Conservation (phyloP, 2,329 filamentous ascomycete genomes). For the Arthrobotrys megalospora region DNA sequence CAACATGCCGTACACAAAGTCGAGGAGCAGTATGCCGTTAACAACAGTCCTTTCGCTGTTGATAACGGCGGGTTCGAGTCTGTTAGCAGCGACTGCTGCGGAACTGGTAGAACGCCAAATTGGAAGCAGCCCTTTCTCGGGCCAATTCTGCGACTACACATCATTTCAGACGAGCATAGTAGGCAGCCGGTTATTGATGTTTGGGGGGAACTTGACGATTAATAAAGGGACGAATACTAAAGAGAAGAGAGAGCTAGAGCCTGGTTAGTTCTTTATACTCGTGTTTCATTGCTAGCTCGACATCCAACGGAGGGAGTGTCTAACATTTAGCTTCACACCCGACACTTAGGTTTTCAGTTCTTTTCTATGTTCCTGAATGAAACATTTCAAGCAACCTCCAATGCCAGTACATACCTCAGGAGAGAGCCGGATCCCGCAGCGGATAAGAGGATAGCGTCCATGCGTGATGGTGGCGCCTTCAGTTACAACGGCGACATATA, state of each 20-base stretch:
- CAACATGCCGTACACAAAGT: constrained; percentile 32
- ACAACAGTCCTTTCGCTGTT: constrained; percentile 26
- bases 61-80: constrained; percentile 6
- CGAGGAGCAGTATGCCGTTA: constrained; percentile 12
- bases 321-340: not conserved
- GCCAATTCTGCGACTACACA: constrained; percentile 58
- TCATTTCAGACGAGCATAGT: constrained; percentile 60
- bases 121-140: constrained; percentile 41
- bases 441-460: constrained; percentile 46
- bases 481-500: constrained; percentile 52
- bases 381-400: constrained; percentile 42
- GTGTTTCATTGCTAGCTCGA: not conserved
- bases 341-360: constrained; percentile 52
- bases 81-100: constrained; percentile 8
- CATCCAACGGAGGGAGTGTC: not conserved
- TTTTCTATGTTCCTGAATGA: constrained; percentile 57
- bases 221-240: constrained; percentile 51
- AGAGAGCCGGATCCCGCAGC: constrained; percentile 53
- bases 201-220: constrained; percentile 57
- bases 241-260: constrained; percentile 51
- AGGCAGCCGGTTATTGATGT: constrained; percentile 49
- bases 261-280: constrained; percentile 33
- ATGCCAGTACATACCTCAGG: constrained; percentile 36
- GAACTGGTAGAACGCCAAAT: constrained; percentile 48
- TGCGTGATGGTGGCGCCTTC: constrained; percentile 56